Evolutionary conservation across 1,139 yeast species (phyloP).

Genomic region (Debaryomyces subglobosus): DNA sequence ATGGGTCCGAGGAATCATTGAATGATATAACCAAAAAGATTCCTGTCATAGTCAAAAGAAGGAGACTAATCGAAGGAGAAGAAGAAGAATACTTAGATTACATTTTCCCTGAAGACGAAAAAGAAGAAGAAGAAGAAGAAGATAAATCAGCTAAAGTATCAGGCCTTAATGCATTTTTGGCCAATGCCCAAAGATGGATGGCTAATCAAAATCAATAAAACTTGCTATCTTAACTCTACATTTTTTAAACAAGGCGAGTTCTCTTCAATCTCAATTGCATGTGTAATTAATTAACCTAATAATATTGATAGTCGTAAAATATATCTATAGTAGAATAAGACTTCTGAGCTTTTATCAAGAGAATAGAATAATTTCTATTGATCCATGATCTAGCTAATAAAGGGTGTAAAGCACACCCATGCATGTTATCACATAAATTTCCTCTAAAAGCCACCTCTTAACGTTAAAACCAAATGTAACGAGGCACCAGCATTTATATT

Average conservation of each 20-base stretch:
- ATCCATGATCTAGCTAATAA: not conserved
- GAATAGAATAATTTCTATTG: not conserved
- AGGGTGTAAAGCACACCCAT: not conserved
- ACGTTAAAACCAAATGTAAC: constrained; percentile 83
- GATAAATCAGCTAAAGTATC: constrained; percentile 24
- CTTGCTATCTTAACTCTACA: not conserved
- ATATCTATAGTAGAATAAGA: not conserved
- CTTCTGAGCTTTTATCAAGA: not conserved
- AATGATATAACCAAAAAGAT: constrained; percentile 46
- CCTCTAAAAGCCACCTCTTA: constrained; percentile 69
- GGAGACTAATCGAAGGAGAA: constrained; percentile 45
- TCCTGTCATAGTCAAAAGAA: constrained; percentile 60
- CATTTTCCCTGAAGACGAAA: constrained; percentile 66
- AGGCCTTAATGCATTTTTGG: constrained; percentile 55
- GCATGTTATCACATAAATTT: not conserved
- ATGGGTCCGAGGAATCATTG: constrained; percentile 54
- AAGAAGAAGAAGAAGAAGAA: constrained; percentile 53
- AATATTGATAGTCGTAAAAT: not conserved
- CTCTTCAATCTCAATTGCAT: not conserved
- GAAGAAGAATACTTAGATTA: constrained; percentile 65
- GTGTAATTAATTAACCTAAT: not conserved
- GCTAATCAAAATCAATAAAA: constrained; percentile 2
- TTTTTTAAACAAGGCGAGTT: not conserved
- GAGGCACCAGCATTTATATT: constrained; percentile 77
- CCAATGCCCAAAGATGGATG: constrained; percentile 67